Evolutionary conservation across 768 basidiomycete species (phyloP).

Genomic region (Mrakia gelida): DNA sequence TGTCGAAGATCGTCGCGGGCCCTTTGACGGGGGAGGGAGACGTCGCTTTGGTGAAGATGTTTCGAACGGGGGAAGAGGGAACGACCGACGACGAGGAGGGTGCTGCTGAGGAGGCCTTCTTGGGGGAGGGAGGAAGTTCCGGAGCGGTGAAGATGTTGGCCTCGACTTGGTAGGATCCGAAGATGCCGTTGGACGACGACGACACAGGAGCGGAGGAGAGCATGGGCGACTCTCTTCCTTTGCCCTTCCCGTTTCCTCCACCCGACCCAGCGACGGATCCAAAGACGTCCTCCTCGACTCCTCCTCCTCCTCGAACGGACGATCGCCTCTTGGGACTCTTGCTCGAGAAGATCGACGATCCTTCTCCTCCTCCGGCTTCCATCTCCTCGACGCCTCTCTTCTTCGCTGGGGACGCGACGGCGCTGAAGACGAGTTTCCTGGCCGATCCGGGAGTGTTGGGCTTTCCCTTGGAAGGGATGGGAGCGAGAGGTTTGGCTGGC

Average conservation of each 20-base stretch:
- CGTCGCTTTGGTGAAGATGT: constrained; percentile 8
- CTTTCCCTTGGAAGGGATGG: constrained; percentile 9
- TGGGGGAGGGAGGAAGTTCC: constrained; percentile 4
- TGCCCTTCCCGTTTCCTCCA: background rate
- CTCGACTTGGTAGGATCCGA: background rate
- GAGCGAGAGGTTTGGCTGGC: constrained; percentile 37
- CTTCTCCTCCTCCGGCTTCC: constrained; percentile 33
- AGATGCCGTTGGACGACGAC: background rate
- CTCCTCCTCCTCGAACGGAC: background rate
- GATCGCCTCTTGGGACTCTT: constrained; percentile 25
- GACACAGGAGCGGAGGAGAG: background rate
- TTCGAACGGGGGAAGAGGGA: background rate
- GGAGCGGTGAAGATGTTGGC: constrained; percentile 5
- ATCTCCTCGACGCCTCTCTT: constrained; percentile 27
- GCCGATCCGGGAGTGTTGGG: background rate
- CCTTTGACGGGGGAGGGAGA: constrained; percentile 11
- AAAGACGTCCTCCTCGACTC: constrained; percentile 13
- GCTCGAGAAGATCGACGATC: constrained; percentile 30
- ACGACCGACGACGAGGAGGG: background rate
- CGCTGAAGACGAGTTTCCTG: constrained; percentile 32
- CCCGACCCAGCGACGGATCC: background rate
- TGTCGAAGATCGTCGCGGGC: constrained; percentile 4
- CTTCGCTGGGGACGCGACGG: constrained; percentile 25
- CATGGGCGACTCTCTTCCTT: background rate
- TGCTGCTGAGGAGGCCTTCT: background rate